phyloP scores from a whole-genome alignment of 129 eudicot species.

The Saussurea involucrata region DNA sequence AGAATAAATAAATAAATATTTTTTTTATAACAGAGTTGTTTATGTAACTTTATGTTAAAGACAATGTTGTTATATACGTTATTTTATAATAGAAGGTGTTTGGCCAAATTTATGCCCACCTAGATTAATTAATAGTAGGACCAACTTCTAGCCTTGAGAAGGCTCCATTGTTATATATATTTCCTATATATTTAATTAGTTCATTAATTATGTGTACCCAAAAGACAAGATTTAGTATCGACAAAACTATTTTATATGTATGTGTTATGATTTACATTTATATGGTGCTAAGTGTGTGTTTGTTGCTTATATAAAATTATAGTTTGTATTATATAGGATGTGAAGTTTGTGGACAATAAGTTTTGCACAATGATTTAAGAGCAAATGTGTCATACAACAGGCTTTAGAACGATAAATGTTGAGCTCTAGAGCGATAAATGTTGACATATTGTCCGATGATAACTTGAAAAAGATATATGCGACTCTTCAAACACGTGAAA shows the following conservation, averaged over 20 bases:
- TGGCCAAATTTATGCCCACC: not conserved
- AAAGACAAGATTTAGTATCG: not conserved
- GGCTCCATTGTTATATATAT: no score
- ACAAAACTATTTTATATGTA: not conserved
- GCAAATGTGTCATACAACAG: not conserved
- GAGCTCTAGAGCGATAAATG: not conserved
- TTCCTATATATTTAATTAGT: not conserved
- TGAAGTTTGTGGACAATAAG: not conserved
- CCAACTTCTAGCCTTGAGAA: no score
- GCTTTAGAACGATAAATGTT: constrained; percentile 1
- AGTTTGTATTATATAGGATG: not conserved
- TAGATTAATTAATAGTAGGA: no score
- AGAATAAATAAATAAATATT: not conserved
- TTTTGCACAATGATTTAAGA: not conserved
- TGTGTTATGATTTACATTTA: not conserved
- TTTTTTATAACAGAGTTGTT: no score
- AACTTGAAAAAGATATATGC: not conserved
- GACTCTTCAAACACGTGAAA: constrained; percentile 21
- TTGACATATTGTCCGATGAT: constrained; percentile 4
- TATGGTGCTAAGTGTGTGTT: not conserved
- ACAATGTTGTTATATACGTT: no score
- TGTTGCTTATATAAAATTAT: not conserved
- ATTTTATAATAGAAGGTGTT: not conserved
- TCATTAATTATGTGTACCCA: not conserved
- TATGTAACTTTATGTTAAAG: not conserved